Evolutionary conservation across 129 eudicot genomes (phyloP), one percentile per base, ranked within the genome.

Genomic region (Ambrosia trifida): DNA sequence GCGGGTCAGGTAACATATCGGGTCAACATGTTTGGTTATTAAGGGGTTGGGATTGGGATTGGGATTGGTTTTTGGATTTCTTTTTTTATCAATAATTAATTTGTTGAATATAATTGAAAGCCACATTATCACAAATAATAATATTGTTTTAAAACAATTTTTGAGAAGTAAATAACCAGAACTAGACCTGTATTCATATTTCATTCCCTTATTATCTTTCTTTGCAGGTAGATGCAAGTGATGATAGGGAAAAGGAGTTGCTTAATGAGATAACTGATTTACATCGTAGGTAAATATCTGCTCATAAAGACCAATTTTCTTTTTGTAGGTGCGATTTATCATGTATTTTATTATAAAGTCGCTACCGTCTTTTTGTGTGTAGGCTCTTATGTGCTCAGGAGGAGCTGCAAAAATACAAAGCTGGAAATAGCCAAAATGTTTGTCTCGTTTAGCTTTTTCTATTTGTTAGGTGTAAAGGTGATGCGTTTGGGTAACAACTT

Each of bases 221-320:
- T 52, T 72, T 75, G 67, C 79, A 90, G 97, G 78, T 84, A 24
- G 97, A 90, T 78, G 82, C 79, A 45, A 85, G 83, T 52, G 91
- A 85, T 52, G 97, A 84, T 11, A 80, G 95, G 78, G 97, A 90
- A 78, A 89, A 84, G 72, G 89, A 85, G 63, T 84, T 94, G n/a
- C 90, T 89, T 65, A 73, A 80, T 52, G 91, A 94, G 77, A 79
- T 90, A 58, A 74, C 83, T 30, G 88, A 90, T 64, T 51, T 94
- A 57, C 96, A 85, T 17, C 79, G 74, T 79, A 93, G 96, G 98
- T 93, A 89, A 13, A 50, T 20, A 51, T 56, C 40, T 3, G n/a
- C 41, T 43, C 47, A 32, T 40, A 60, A 13, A 64, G 49, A 11
- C 40, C 28, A 10, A 17, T 7, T 6, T 24, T 24, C 28, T 68